These are phyloP conservation scores for Cercophora sp. DNA, from an alignment of 495 filamentous ascomycete species.

Conservation along the genomic window DNA sequence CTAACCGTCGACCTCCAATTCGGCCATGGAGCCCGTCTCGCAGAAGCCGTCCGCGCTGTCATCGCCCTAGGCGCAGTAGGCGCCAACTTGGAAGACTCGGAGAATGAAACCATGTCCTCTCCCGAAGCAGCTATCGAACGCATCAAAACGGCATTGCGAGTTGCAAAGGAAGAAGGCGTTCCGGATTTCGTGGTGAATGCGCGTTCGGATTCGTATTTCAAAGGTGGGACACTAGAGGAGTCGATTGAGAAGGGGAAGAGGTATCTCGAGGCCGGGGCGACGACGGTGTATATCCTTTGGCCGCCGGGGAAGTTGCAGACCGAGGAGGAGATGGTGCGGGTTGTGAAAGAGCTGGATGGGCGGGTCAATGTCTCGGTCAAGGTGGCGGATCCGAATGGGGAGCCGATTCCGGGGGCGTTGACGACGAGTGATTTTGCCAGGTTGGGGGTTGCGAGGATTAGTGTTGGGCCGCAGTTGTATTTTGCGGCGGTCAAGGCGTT, in stretches of 20 bases:
- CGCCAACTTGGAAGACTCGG: slow-evolving; percentile 49
- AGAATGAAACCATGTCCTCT: slow-evolving; percentile 29
- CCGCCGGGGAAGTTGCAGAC: slow-evolving; percentile 23
- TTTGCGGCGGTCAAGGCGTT: slow-evolving; percentile 7
- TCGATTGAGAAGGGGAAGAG: slow-evolving; percentile 40
- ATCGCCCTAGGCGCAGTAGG: slow-evolving; percentile 44
- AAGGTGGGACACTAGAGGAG: slow-evolving; percentile 35
- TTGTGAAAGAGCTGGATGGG: slow-evolving; percentile 31
- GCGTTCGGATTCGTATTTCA: slow-evolving; percentile 38
- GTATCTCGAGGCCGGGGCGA: slow-evolving; percentile 45
- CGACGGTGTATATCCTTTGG: slow-evolving; percentile 46
- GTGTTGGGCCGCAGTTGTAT: slow-evolving; percentile 32
- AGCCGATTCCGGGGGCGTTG: slow-evolving; percentile 8
- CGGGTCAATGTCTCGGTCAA: slow-evolving; percentile 23
- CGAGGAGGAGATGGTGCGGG: slow-evolving; percentile 30
- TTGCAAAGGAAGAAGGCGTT: slow-evolving; percentile 37
- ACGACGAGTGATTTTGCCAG: slow-evolving; percentile 30
- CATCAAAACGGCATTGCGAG: slow-evolving; percentile 28
- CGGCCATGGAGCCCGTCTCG: slow-evolving; percentile 36
- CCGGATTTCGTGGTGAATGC: slow-evolving; percentile 51
- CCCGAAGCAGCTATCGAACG: slow-evolving; percentile 36
- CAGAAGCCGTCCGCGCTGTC: slow-evolving; percentile 30
- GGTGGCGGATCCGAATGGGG: neutral
- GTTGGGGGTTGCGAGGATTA: slow-evolving; percentile 47
- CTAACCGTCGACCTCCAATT: slow-evolving; percentile 52